Evolutionary conservation across 2,329 filamentous ascomycete species (phyloP), one percentile per base, ranked within the genome.

Genomic region (Curvularia sp.): DNA sequence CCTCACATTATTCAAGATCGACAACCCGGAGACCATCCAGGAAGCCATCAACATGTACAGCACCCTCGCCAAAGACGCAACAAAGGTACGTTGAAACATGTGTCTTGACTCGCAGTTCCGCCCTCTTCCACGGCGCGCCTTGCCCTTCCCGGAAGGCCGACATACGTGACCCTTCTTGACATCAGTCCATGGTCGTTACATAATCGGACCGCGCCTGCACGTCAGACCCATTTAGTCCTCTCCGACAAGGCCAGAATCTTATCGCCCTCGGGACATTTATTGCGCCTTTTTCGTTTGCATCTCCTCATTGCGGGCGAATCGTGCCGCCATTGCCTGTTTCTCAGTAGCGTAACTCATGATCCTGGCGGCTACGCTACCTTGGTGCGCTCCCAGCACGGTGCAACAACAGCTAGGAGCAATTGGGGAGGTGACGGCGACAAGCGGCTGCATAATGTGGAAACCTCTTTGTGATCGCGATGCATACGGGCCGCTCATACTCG

Each of bases 1-100:
- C 56, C 62, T 77, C 49, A 77, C 75, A 12, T 64, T 77, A 30
- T 76, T 78, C 71, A 77, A 78, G 61, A 65, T 77, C 56, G 63
- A 71, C 52, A 69, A 77, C 44, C 22, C 57, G 3, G 61, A 69
- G 31, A 53, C 67, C 55, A 56, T 77, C 55, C 61, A 74, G 58
- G 68, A 69, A 52, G 65, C 69, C 3, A 63, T 75, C 49, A 53
- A 68, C 20, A 74, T 72, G 58, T 78, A 76, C 70, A 66, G 71
- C 8, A 70, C 73, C 9, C 64, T 78, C 58, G 61, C 54, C 51
- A 63, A 69, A 42, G 70, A 75, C 39, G 75, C 75, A 13, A 55
- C 70, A 38, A 78, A 76, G 66, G 75, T 78, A 68, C 57, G 71
- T 66, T 39, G 43, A 41, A 55, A 38, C 26, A 3, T 30, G 28